Conservation (phyloP, 768 basidiomycete genomes). For the Exidia glandulosa region DNA sequence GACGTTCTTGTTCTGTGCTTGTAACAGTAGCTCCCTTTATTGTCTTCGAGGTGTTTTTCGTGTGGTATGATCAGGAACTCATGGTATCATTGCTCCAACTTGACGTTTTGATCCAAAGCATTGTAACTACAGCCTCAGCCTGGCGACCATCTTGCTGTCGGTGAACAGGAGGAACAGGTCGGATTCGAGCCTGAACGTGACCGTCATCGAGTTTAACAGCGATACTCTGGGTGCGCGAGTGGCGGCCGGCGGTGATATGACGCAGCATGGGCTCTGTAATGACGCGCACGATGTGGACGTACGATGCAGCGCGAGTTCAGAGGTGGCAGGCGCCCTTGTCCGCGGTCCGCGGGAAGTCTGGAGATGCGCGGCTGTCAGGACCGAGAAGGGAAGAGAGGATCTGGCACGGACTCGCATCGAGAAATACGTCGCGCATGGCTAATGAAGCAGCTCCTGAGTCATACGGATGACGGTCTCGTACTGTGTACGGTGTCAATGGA, state of each 20-base stretch:
- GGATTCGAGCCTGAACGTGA: constrained; percentile 47
- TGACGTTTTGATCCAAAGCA: too few relatives aligned
- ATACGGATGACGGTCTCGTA: too few relatives aligned
- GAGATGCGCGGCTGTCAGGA: constrained; percentile 1
- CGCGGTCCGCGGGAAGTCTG: constrained; percentile 68
- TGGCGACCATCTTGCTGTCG: too few relatives aligned
- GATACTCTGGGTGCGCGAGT: constrained; percentile 51
- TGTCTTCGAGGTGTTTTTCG: too few relatives aligned
- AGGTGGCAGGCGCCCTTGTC: constrained; percentile 73
- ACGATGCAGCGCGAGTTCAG: constrained; percentile 61
- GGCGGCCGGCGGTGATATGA: constrained; percentile 66
- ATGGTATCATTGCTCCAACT: too few relatives aligned
- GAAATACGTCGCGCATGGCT: constrained; percentile 50
- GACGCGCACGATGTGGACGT: not conserved
- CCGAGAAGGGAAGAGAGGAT: not conserved
- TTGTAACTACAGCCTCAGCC: too few relatives aligned
- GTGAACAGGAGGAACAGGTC: constrained; percentile 70
- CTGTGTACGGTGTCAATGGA: too few relatives aligned
- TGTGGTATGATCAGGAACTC: too few relatives aligned
- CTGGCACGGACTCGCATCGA: constrained; percentile 51
- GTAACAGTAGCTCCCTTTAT: too few relatives aligned
- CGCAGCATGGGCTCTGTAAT: not conserved
- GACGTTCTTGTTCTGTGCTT: too few relatives aligned
- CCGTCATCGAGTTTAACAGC: constrained; percentile 46
- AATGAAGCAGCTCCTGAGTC: too few relatives aligned